Evolutionary conservation across 331 rosid species (phyloP).

Genomic region (Arachis monticola): DNA sequence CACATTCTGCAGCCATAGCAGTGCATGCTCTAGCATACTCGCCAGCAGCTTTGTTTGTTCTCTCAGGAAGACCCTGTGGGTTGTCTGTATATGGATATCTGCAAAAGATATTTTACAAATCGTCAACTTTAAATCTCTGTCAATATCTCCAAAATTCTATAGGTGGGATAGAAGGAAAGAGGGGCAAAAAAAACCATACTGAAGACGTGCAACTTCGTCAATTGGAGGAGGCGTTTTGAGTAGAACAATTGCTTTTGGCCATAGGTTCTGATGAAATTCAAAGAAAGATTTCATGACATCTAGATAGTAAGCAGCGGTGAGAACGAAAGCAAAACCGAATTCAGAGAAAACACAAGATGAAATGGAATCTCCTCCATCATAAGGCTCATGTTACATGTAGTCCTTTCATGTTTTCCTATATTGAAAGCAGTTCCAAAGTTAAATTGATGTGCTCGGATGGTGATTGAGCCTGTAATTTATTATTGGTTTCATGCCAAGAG

Average conservation of each 20-base stretch:
- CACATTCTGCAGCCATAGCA: no score
- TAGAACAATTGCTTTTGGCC: slow-evolving; percentile 70
- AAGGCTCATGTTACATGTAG: slow-evolving; percentile 2
- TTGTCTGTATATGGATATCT: slow-evolving; percentile 68
- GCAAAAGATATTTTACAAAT: slow-evolving; percentile 18
- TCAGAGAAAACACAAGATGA: background rate
- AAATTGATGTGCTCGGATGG: background rate
- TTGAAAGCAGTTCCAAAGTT: background rate
- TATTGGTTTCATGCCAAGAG: background rate
- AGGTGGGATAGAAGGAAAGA: background rate
- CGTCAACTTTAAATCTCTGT: background rate
- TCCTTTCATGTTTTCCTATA: slow-evolving; percentile 11
- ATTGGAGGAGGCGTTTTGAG: slow-evolving; percentile 92
- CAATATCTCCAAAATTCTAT: background rate
- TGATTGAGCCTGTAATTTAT: background rate
- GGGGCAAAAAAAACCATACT: slow-evolving; percentile 46
- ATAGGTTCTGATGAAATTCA: slow-evolving; percentile 65
- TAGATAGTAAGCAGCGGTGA: no score
- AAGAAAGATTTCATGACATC: slow-evolving; percentile 19
- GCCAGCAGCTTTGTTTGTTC: slow-evolving; percentile 92
- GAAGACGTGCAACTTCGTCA: slow-evolving; percentile 77
- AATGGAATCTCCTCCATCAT: slow-evolving; percentile 14
- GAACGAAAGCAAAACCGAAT: background rate
- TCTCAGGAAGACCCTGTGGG: slow-evolving; percentile 75
- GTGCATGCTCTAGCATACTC: no score